A percentile compares a stretch with the other conserved stretches of the same genome.
These are phyloP conservation scores for Syncephalastrum sp. DNA, from an alignment of 371 early-diverging fungal species.

Conservation along the genomic window DNA sequence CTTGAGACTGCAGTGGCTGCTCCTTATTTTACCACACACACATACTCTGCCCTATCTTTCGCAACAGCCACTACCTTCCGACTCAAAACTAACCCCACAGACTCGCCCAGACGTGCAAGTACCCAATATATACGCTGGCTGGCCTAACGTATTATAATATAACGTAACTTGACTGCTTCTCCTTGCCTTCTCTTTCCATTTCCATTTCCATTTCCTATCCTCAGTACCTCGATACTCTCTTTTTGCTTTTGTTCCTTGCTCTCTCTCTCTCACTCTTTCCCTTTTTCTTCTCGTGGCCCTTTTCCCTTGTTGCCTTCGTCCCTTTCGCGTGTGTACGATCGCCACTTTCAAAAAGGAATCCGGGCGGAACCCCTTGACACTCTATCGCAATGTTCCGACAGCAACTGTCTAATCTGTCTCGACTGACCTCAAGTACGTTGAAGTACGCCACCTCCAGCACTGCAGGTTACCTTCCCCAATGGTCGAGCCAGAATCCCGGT, in stretches of 20 bases:
- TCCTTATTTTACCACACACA: no score
- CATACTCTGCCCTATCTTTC: no score
- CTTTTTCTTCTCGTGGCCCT: neutral
- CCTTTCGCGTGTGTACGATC: no score
- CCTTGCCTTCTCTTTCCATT: conserved; percentile 5
- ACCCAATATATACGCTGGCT: no score
- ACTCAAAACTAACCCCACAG: no score
- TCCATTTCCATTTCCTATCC: conserved; percentile 5
- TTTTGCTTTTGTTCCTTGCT: conserved; percentile 2
- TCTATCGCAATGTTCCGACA: conserved; percentile 33
- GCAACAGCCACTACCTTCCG: no score
- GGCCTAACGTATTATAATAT: no score
- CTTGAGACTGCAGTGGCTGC: no score
- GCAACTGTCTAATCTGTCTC: conserved; percentile 34
- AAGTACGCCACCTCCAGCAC: conserved; percentile 41
- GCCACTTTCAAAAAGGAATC: neutral
- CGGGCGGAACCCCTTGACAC: neutral
- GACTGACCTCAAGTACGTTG: conserved; percentile 37
- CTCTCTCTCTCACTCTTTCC: conserved; percentile 5
- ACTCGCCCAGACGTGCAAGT: no score
- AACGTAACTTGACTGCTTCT: neutral
- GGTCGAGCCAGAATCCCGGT: conserved; percentile 22
- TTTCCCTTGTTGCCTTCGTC: neutral
- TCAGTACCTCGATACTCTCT: neutral
- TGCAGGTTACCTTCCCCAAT: conserved; percentile 19